Evolutionary conservation across 78 protist species (phyloP).

Genomic region (Chrysochromulina parva): DNA sequence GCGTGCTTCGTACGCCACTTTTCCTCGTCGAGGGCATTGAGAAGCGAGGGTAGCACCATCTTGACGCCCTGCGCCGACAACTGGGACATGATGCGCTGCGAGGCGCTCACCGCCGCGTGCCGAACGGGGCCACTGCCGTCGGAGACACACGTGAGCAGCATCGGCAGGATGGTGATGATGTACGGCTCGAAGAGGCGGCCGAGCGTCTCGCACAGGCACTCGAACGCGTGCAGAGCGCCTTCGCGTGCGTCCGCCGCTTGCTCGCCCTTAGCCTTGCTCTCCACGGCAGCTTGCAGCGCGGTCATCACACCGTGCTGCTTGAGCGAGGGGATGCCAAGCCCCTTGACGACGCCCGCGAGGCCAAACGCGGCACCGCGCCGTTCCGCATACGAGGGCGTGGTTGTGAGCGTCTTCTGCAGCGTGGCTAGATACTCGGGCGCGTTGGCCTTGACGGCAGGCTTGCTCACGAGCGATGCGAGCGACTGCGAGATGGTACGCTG

Average conservation of each 20-base stretch:
- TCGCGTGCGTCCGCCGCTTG: conserved; percentile 56
- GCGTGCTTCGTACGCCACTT: conserved; percentile 86
- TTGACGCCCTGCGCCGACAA: conserved; percentile 82
- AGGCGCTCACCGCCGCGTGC: conserved; percentile 15
- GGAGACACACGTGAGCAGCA: conserved; percentile 24
- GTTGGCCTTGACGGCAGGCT: neutral
- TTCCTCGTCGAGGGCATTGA: conserved; percentile 72
- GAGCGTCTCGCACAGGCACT: conserved; percentile 58
- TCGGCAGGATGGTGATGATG: conserved; percentile 76
- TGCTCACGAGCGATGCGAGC: conserved; percentile 51
- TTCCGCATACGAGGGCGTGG: conserved; percentile 26
- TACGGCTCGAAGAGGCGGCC: conserved; percentile 95
- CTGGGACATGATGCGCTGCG: neutral
- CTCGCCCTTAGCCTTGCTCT: conserved; percentile 48
- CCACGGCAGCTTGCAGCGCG: conserved; percentile 47
- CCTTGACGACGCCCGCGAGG: conserved; percentile 85
- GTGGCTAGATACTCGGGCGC: neutral
- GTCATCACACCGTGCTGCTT: conserved; percentile 61
- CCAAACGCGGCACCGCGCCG: conserved; percentile 89
- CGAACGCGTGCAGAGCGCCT: conserved; percentile 84
- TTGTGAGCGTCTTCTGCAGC: neutral
- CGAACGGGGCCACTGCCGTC: conserved; percentile 37
- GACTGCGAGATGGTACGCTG: conserved; percentile 61
- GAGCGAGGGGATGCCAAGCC: conserved; percentile 79
- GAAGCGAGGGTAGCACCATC: conserved; percentile 82